A percentile compares a stretch with the other conserved stretches of the same genome.
Evolutionary conservation across 1,139 yeast species (phyloP).

Genomic region (Debaryomyces coudertii): DNA sequence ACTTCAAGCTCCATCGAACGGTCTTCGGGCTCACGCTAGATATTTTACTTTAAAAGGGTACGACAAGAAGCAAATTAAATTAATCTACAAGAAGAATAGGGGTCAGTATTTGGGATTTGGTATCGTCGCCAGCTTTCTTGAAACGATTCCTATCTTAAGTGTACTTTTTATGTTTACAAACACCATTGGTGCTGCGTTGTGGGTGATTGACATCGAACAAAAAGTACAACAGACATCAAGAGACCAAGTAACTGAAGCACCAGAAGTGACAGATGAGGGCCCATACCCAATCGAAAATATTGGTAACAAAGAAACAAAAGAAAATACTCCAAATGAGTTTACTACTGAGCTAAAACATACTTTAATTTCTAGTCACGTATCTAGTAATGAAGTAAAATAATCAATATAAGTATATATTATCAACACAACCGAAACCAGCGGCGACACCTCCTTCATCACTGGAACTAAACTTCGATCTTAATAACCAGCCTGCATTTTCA

Average conservation of each 20-base stretch:
- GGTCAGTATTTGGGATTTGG: slow-evolving; percentile 57
- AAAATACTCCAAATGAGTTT: background rate
- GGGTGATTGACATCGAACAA: slow-evolving; percentile 53
- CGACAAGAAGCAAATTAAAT: slow-evolving; percentile 39
- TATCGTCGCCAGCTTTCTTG: slow-evolving; percentile 57
- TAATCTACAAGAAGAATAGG: slow-evolving; percentile 30
- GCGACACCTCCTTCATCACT: slow-evolving; percentile 98
- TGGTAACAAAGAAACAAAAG: slow-evolving; percentile 14
- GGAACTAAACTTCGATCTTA: slow-evolving; percentile 83
- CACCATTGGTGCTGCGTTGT: slow-evolving; percentile 71
- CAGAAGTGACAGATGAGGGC: background rate
- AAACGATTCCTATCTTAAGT: slow-evolving; percentile 62
- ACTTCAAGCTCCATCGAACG: slow-evolving; percentile 62
- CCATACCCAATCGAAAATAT: slow-evolving; percentile 13
- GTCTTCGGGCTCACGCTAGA: slow-evolving; percentile 56
- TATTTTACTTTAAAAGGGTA: slow-evolving; percentile 65
- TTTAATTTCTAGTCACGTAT: background rate
- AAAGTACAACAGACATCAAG: background rate
- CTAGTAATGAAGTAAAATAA: slow-evolving; percentile 9
- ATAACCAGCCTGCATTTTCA: slow-evolving; percentile 77
- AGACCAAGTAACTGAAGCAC: background rate
- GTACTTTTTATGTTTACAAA: slow-evolving; percentile 67
- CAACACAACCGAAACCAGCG: slow-evolving; percentile 97
- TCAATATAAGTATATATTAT: slow-evolving; percentile 58
- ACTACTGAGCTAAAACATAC: background rate